phyloP scores from a whole-genome alignment of 371 early-diverging fungal genomes.

The Catenaria anguillulae region DNA sequence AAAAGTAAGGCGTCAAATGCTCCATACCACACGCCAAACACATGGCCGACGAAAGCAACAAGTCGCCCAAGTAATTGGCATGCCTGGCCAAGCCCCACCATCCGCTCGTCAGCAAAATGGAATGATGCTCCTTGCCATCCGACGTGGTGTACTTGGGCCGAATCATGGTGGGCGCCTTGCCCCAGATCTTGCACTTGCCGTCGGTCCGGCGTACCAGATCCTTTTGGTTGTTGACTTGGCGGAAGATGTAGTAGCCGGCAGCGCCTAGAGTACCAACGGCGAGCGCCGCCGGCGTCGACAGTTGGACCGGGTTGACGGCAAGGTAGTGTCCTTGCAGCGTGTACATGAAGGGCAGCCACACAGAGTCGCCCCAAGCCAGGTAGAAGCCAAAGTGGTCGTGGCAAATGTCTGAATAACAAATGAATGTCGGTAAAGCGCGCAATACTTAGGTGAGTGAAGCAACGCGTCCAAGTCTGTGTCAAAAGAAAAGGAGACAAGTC shows the following conservation, averaged over 20 bases:
- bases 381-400: constrained; percentile 59
- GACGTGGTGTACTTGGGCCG: constrained; percentile 48
- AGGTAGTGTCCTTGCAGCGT: constrained; percentile 49
- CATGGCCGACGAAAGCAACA: constrained; percentile 46
- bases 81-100: constrained; percentile 69
- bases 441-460: too few species aligned
- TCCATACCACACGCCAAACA: constrained; percentile 47
- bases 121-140: constrained; percentile 50
- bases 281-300: constrained; percentile 29
- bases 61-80: constrained; percentile 67
- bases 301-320: constrained; percentile 48
- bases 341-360: constrained; percentile 68
- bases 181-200: constrained; percentile 62
- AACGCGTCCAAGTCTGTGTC: not conserved
- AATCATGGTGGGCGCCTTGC: constrained; percentile 51
- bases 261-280: constrained; percentile 33
- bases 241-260: constrained; percentile 61
- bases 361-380: constrained; percentile 66
- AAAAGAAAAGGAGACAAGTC: constrained; percentile 18
- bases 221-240: constrained; percentile 65
- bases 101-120: constrained; percentile 49
- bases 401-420: constrained; percentile 48
- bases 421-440: constrained; percentile 1
- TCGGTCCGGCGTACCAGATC: constrained; percentile 49
- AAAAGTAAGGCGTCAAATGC: constrained; percentile 51